Base-by-base conservation (phyloP, 1,284 basidiomycete species). In the Puccinia triticina region DNA sequence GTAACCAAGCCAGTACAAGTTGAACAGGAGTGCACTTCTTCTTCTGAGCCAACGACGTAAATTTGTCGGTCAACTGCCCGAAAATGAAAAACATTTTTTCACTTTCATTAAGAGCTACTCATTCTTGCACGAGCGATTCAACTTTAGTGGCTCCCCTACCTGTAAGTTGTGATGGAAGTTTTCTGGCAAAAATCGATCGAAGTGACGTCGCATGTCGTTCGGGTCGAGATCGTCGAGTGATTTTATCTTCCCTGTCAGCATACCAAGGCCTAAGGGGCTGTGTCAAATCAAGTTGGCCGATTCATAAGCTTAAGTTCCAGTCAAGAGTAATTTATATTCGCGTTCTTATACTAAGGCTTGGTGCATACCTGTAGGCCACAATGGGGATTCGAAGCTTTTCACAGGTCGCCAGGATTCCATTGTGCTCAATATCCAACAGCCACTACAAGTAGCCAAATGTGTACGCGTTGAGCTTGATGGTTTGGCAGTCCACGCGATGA, bases 1-100 rank as follows among this genome's bases (percentile, higher is more conserved):
- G 85, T 46, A 89, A 85, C 89, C 89, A 89, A 0, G 88, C 88
- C 4, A 89, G 84, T 16, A 86, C 85, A 1, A 89, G 83, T 84
- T 89, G 88, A 0, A 86, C 85, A 0, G 87, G 82, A 0, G 88
- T 87, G 61, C 85, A 85, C 4, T 85, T 85, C 83, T 88, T 88
- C 81, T 84, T 84, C 37, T 84, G 61, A 12, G 87, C 87, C 34
- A 88, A 75, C 37, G 74, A 57, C 26, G 66, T 43, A 23, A 84
- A 34, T 57, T 77, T 34, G 7, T 82, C 67, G 34, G 61, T 40
- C n/a, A 66, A 40, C 61, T 66, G 61, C 34, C 61, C n/a, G 83
- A 69, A 11, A 83, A 48, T n/a, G n/a, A 43, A 73, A 37, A n/a
- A 67, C 23, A 34, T 32, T 14, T 4, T 10, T 37, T 75, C 34